Base-by-base conservation (phyloP, 345 rosid genomes). In the Aegle marmelos region DNA sequence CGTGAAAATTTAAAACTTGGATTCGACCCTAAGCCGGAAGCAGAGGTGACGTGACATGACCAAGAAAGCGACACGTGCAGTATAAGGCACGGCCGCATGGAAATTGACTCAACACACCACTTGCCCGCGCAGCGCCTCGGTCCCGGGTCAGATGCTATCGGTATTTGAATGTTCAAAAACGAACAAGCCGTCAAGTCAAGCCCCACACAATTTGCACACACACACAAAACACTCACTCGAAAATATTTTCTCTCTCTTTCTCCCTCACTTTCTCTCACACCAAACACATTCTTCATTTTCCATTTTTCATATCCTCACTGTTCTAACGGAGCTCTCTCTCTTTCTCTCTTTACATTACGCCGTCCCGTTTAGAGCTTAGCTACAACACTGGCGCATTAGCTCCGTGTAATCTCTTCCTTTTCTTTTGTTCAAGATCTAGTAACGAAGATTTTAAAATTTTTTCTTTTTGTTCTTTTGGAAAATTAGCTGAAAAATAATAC, bases 141-240 rank as follows among this genome's bases (percentile, higher is more conserved):
- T 34, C 27, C 21, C 25, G 53, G 78, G 72, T 73, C 87, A 8
- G 82, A 73, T 39, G 75, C 61, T 50, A 22, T 81, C 60, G 60
- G 39, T 78, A 57, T 92, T 91, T 90, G 95, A 94, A 94, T 82
- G 83, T 94, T 92, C 89, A 90, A 94, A 90, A 89, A 94, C 89
- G n/a, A 57, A 1, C 22, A 53, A 13, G 27, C 48, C 48, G 27
- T 65, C 48, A 33, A 19, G 22, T 10, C 24, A 22, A 45, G 50
- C 50, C 60, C 24, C 60, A n/a, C 24, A 10, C n/a, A 10, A 48
- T 36, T 65, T 71, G 25, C 74, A 10, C 78, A 14, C 37, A 50
- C 33, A 7, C 82, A 36, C 72, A 5, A 75, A 5, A 75, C 71
- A 41, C 77, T 56, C 68, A 19, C 50, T 30, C 73, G 21, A 66